A percentile compares a stretch with the other conserved stretches of the same genome.
Conservation (phyloP, 179 eudicot species). For the Drosera spatulata region DNA sequence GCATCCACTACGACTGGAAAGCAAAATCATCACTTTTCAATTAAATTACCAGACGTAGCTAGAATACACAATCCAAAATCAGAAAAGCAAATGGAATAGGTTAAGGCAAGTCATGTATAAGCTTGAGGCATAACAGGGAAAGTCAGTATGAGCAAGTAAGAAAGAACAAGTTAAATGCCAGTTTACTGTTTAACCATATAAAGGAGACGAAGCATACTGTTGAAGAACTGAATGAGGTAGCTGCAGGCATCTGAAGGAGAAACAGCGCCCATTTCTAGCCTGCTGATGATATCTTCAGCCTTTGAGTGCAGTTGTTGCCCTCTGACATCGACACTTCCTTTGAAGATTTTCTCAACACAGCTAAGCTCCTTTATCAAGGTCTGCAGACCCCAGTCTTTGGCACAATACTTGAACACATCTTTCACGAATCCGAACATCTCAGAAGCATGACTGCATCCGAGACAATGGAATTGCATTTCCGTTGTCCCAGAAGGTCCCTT, state of each 20-base stretch:
- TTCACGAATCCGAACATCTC: constrained; percentile 87
- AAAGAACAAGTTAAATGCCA: too few species aligned
- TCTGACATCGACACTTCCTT: constrained; percentile 59
- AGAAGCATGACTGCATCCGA: constrained; percentile 74
- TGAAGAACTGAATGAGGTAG: constrained; percentile 53
- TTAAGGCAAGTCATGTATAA: too few species aligned
- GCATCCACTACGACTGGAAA: too few species aligned
- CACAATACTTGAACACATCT: constrained; percentile 64
- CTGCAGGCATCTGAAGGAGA: constrained; percentile 64
- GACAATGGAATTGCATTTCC: constrained; percentile 81
- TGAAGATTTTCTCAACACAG: constrained; percentile 58
- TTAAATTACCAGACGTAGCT: too few species aligned
- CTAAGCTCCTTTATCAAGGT: constrained; percentile 73
- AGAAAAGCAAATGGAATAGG: too few species aligned
- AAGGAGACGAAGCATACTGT: constrained; percentile 49
- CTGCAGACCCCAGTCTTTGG: constrained; percentile 52
- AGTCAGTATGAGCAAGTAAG: too few species aligned
- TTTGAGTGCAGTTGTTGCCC: constrained; percentile 55
- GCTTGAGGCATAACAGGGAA: too few species aligned
- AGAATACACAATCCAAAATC: too few species aligned
- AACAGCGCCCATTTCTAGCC: constrained; percentile 42
- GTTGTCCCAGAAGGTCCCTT: constrained; percentile 46
- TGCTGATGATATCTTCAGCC: constrained; percentile 50
- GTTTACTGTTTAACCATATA: too few species aligned
- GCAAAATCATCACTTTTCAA: too few species aligned